Conservation (phyloP, 331 rosid genomes). For the Acacia pycnantha region DNA sequence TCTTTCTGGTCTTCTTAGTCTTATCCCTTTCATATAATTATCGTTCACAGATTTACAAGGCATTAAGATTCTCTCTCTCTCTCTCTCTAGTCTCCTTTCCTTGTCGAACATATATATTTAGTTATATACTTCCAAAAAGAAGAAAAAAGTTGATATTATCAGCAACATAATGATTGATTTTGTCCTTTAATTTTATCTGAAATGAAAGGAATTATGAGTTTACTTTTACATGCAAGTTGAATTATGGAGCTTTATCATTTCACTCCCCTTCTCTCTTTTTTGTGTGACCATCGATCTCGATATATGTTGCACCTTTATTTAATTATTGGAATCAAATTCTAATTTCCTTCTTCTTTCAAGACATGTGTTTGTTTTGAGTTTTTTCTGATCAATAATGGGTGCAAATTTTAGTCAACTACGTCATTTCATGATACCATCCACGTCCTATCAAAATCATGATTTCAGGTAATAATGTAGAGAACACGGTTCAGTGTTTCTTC, state of each 20-base stretch:
- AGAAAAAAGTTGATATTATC: background rate
- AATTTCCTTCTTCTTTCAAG: background rate
- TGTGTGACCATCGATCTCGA: background rate
- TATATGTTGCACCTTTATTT: background rate
- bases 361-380: background rate
- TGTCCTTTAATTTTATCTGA: background rate
- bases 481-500: background rate
- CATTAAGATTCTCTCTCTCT: background rate
- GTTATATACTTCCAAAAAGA: background rate
- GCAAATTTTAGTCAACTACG: conserved; percentile 11
- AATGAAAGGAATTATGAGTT: background rate
- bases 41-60: background rate
- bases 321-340: background rate
- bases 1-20: background rate
- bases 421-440: background rate
- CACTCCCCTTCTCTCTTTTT: background rate
- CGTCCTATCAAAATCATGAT: background rate
- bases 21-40: background rate
- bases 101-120: too few relatives aligned
- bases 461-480: background rate
- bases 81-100: background rate
- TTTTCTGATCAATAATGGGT: background rate
- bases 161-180: background rate
- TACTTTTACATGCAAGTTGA: background rate
- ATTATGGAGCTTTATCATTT: background rate